phyloP scores from a whole-genome alignment of 2,329 filamentous ascomycete genomes.

The Anisogramma anomala region DNA sequence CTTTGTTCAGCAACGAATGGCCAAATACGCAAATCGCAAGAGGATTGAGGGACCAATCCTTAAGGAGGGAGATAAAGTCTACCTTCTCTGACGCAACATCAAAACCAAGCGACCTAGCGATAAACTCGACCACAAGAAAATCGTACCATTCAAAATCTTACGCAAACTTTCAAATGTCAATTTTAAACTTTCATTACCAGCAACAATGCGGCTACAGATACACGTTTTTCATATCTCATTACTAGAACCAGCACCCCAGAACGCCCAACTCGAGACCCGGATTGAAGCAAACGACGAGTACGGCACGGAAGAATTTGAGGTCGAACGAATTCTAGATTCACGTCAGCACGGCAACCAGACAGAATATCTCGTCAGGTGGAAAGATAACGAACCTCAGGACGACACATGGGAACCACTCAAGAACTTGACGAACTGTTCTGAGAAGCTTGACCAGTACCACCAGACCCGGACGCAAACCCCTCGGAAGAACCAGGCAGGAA shows the following conservation, averaged over 20 bases:
- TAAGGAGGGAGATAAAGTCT: slow-evolving; percentile 1
- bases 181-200: background rate
- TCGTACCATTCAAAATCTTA: background rate
- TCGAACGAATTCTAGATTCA: too few relatives aligned
- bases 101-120: background rate
- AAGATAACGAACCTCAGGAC: background rate
- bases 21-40: too few relatives aligned
- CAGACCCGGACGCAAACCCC: background rate
- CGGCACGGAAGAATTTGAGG: too few relatives aligned
- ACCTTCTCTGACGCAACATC: background rate
- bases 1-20: too few relatives aligned
- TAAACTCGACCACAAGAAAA: background rate
- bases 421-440: background rate
- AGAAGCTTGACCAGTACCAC: background rate
- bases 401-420: background rate
- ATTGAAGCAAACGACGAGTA: too few relatives aligned
- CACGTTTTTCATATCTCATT: background rate
- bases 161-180: too few relatives aligned
- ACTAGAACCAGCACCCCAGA: too few relatives aligned
- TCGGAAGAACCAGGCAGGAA: background rate
- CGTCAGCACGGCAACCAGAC: too few relatives aligned
- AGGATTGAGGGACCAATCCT: too few relatives aligned
- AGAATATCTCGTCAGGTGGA: too few relatives aligned
- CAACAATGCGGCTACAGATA: background rate
- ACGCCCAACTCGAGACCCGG: too few relatives aligned